A percentile compares a stretch with the other conserved stretches of the same genome.
Evolutionary conservation across 768 basidiomycete species (phyloP).

Genomic region (Boletales sp.): DNA sequence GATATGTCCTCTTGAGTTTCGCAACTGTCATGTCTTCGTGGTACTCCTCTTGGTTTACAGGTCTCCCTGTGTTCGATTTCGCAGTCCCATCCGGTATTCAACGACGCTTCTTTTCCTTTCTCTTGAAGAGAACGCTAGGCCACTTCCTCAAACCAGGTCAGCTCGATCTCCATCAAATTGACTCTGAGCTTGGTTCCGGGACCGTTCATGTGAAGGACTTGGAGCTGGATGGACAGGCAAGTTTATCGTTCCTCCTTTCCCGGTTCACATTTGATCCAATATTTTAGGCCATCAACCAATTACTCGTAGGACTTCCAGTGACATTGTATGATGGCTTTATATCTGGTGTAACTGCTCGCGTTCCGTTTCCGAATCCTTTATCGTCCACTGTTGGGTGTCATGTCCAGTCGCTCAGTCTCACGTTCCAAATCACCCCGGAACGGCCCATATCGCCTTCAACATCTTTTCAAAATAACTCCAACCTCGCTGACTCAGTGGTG

Average conservation of each 20-base stretch:
- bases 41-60: constrained; percentile 53
- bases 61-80: constrained; percentile 63
- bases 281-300: constrained; percentile 65
- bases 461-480: constrained; percentile 24
- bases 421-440: constrained; percentile 45
- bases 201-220: constrained; percentile 83
- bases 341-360: constrained; percentile 67
- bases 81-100: constrained; percentile 71
- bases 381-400: constrained; percentile 70
- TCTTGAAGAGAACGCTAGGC: constrained; percentile 79
- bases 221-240: constrained; percentile 73
- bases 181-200: constrained; percentile 91
- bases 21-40: constrained; percentile 43
- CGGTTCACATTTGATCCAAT: constrained; percentile 12
- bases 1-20: constrained; percentile 19
- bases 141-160: constrained; percentile 87
- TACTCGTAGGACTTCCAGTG: constrained; percentile 64
- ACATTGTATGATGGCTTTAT: constrained; percentile 68
- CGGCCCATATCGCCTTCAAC: constrained; percentile 11
- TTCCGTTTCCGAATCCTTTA: constrained; percentile 85
- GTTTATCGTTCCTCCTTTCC: constrained; percentile 13
- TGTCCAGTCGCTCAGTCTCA: constrained; percentile 63
- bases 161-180: constrained; percentile 81
- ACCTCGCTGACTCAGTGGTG: constrained; percentile 74
- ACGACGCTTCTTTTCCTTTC: constrained; percentile 84